Evolutionary conservation across 225 moss, liverwort and hornwort genomes (phyloP), one percentile per base, ranked within the genome.

Genomic region (Asterella californica): DNA sequence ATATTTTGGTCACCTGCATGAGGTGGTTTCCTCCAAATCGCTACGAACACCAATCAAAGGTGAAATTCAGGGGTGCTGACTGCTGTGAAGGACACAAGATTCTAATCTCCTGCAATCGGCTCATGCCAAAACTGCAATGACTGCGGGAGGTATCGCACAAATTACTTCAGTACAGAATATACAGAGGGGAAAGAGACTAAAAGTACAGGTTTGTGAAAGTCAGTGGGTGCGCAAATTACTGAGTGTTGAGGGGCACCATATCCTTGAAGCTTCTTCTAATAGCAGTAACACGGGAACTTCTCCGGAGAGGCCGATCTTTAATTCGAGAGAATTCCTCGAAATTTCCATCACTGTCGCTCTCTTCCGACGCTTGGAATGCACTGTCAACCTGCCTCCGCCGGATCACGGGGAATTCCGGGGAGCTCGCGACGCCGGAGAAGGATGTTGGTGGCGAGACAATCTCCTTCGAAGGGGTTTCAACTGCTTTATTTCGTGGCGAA

Each of bases 261-360:
- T 83, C 86, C 18, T 79, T 86, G 80, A 86, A 75, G 36, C 78
- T 83, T 27, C 86, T 76, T 1, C 87, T 75, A 9, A 81, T 69
- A 5, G 78, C 81, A 14, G 76, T 81, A 21, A 82, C 87, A 10
- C 87, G 78, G 0, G 81, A 81, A 33, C 86, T 86, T 54, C 33
- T 78, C 30, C 86, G 45, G 29, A 81, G 54, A 29, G 87, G 87
- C 14, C 57, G 37, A 46, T 86, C 50, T 33, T 57, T 70, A 19
- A 69, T 21, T 22, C 76, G 67, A 32, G 71, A 50, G 29, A 84
- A 84, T 55, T 87, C 87, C 30, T 87, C 87, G 52, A 79, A 55
- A 37, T 84, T 77, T 30, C 66, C 82, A 1, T 84, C 87, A 10
- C 84, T 77, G 67, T 80, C 87, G 32, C 72, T 82, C 48, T 87